Evolutionary conservation across 345 rosid genomes (phyloP), one percentile per base, ranked within the genome.

Genomic region (Populus euphratica): DNA sequence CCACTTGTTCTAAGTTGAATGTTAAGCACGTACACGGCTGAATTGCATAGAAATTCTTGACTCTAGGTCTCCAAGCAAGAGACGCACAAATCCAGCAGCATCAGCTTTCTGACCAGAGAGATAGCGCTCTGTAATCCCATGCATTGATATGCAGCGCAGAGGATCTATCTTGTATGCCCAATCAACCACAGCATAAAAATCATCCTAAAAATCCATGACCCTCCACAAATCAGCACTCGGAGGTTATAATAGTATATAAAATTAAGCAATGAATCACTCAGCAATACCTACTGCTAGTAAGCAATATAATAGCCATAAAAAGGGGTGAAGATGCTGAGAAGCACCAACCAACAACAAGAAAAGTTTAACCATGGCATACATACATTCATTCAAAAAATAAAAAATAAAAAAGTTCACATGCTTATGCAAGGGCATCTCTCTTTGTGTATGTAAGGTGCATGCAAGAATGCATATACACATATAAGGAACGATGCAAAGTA

Each of bases 141-240:
- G 96, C 98, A 96, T 93, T 74, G 99, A 96, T 87, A 96, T 92
- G 92, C 99, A 93, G 68, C 97, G 95, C 61, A 96, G 83, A 74
- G 99, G 98, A 82, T 96, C 99, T 61, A 92, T 92, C 86, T 92
- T 96, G 87, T 96, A 96, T 63, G 99, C 99, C 99, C 99, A 96
- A 85, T 96, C 99, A 79, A 96, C 97, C 76, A 96, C 97, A 79
- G 99, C 98, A 86, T 89, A 93, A 79, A 96, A 96, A 83, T 96
- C 99, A 84, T 96, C 98, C 99, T 96, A 80, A 82, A 74, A 77
- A 87, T 77, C 75, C 72, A 64, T 73, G 23, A 47, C 50, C 68
- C 70, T 75, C 65, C 38, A 73, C 41, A 65, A 68, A 47, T 72
- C 75, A 74, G 68, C 72, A 76, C 62, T 65, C 23, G 35, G 43